Evolutionary conservation across 108 stramenopile genomes (phyloP).

Genomic region (Skeletonema grethae): DNA sequence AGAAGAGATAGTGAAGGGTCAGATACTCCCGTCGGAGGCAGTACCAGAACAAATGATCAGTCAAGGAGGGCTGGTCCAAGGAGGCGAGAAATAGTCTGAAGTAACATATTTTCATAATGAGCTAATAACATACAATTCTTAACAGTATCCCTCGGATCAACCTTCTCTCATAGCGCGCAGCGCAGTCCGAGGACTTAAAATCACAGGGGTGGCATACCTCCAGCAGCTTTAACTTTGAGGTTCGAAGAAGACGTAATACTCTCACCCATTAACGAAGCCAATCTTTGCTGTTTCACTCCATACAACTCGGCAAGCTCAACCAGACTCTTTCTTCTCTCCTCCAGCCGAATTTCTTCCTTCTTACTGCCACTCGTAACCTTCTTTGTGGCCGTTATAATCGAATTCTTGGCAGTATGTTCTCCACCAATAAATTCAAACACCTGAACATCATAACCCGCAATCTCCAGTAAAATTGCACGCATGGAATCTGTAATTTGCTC

Average conservation of each 20-base stretch:
- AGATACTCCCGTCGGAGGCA: neutral
- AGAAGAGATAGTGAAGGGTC: no score
- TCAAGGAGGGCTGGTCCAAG: neutral
- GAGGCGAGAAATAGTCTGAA: constrained; percentile 1
- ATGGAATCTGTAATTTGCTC: constrained; percentile 84
- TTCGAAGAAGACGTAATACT: constrained; percentile 2
- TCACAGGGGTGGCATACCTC: constrained; percentile 5
- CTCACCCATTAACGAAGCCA: constrained; percentile 68
- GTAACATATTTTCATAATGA: neutral
- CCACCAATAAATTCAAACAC: constrained; percentile 90
- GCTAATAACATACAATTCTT: neutral
- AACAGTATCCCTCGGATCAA: neutral
- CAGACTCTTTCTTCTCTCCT: constrained; percentile 46
- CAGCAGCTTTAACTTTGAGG: neutral
- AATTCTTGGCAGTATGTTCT: constrained; percentile 89
- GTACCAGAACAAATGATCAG: neutral
- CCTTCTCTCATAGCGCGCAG: neutral
- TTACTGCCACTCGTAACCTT: neutral
- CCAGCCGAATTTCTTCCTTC: constrained; percentile 4
- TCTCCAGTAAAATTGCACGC: constrained; percentile 74
- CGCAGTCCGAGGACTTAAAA: neutral
- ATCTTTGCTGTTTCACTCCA: constrained; percentile 64
- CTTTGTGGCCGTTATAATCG: constrained; percentile 79
- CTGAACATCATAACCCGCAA: constrained; percentile 82
- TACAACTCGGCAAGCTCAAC: constrained; percentile 54